These are phyloP conservation scores for Cladosporium austrohemisphaericum DNA, from an alignment of 2,329 filamentous ascomycete genomes.

Conservation along the genomic window DNA sequence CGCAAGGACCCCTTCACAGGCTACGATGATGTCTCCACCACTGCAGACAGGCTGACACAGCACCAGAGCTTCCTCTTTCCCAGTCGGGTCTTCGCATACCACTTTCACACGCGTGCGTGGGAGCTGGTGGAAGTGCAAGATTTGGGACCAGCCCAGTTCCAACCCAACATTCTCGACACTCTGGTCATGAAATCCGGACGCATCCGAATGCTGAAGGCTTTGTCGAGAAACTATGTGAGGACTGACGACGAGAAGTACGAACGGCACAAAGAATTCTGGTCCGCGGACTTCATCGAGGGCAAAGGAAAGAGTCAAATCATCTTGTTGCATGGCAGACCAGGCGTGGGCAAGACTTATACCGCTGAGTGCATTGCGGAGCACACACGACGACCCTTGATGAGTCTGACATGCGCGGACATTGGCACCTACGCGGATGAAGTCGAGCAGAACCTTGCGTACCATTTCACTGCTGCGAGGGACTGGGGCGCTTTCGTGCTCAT, in stretches of 20 bases:
- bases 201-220: constrained; percentile 27
- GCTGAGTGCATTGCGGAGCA: constrained; percentile 33
- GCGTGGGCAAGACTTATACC: constrained; percentile 40
- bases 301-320: constrained; percentile 39
- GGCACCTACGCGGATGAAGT: constrained; percentile 44
- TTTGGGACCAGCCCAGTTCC: constrained; percentile 26
- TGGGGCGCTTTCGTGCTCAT: constrained; percentile 58
- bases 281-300: constrained; percentile 18
- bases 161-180: constrained; percentile 29
- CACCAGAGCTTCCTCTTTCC: constrained; percentile 14
- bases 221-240: constrained; percentile 27
- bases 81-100: constrained; percentile 5
- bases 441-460: constrained; percentile 46
- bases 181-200: constrained; percentile 31
- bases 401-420: constrained; percentile 42
- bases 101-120: constrained; percentile 18
- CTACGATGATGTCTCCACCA: neutral
- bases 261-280: neutral
- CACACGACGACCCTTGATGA: constrained; percentile 41
- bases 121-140: constrained; percentile 26
- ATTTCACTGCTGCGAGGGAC: constrained; percentile 47
- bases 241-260: neutral
- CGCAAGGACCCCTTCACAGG: neutral
- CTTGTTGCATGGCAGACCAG: constrained; percentile 35
- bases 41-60: neutral